phyloP scores from a whole-genome alignment of 176 grass and related monocot species.

The Alopecurus myosuroides region DNA sequence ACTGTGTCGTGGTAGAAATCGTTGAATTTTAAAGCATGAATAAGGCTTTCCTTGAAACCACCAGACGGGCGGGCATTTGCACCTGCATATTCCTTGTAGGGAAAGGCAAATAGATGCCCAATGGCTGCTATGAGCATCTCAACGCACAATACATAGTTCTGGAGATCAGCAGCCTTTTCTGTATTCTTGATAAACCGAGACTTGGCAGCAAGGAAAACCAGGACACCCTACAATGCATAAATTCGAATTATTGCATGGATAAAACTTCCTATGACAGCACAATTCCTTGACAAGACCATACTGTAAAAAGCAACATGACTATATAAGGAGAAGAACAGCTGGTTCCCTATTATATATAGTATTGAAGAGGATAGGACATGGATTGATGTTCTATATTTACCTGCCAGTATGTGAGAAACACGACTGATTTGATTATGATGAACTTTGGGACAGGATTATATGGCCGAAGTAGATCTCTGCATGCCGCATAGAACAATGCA shows the following conservation, averaged over 20 bases:
- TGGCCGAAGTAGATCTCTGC: conserved; percentile 82
- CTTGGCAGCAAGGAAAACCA: conserved; percentile 97
- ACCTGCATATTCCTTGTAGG: conserved; percentile 97
- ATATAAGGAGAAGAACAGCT: not conserved
- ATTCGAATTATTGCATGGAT: not conserved
- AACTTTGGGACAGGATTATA: conserved; percentile 97
- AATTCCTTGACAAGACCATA: not conserved
- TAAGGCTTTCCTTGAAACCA: conserved; percentile 74
- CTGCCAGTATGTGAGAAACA: conserved; percentile 99
- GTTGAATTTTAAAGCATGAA: conserved; percentile 90
- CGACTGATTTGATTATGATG: conserved; percentile 95
- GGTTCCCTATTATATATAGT: not conserved
- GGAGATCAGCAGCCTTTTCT: conserved; percentile 85
- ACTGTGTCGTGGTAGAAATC: conserved; percentile 99
- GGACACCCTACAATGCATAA: conserved; percentile 63
- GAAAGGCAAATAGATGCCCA: conserved; percentile 75
- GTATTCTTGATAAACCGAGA: conserved; percentile 78
- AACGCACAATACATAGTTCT: conserved; percentile 84
- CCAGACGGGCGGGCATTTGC: conserved; percentile 59
- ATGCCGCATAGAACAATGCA: conserved; percentile 90
- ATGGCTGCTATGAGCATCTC: conserved; percentile 96
- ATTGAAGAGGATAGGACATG: not conserved
- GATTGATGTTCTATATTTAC: conserved; percentile 29
- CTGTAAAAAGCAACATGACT: not conserved
- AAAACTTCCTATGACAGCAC: not conserved